A percentile compares a stretch with the other conserved stretches of the same genome.
phyloP scores from a whole-genome alignment of 331 rosid genomes.

The Arachis monticola region DNA sequence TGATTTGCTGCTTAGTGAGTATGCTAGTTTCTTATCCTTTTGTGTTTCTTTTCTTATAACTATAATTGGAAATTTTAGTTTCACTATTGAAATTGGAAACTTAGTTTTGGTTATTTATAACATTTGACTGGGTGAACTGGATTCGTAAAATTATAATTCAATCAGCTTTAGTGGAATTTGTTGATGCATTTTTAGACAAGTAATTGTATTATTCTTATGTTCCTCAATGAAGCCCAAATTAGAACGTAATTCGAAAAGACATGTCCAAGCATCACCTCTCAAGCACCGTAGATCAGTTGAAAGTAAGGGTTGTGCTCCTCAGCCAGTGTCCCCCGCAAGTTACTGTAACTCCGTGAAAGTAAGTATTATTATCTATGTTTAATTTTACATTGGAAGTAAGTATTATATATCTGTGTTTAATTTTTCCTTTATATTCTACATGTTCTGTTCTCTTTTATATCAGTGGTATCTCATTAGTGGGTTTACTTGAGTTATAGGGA shows the following conservation, averaged over 20 bases:
- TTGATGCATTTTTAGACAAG: slow-evolving; percentile 16
- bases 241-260: slow-evolving; percentile 42
- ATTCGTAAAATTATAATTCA: background rate
- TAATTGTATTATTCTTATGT: slow-evolving; percentile 14
- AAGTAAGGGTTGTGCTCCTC: slow-evolving; percentile 34
- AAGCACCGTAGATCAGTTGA: slow-evolving; percentile 44
- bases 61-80: slow-evolving; percentile 26
- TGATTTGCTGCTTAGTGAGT: background rate
- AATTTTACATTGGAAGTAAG: background rate
- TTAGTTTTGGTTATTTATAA: background rate
- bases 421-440: slow-evolving; percentile 1
- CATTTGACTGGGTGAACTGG: background rate
- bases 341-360: slow-evolving; percentile 52
- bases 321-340: slow-evolving; percentile 49
- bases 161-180: background rate
- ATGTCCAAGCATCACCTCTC: slow-evolving; percentile 40
- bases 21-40: slow-evolving; percentile 1
- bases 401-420: too few relatives aligned
- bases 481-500: background rate
- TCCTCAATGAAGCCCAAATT: slow-evolving; percentile 51
- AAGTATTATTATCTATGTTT: slow-evolving; percentile 22
- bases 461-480: background rate
- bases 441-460: too few relatives aligned
- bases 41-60: background rate
- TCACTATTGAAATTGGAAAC: slow-evolving; percentile 1